Conservation (phyloP, 2,329 filamentous ascomycete species). For the Hirsutella rhossiliensis region DNA sequence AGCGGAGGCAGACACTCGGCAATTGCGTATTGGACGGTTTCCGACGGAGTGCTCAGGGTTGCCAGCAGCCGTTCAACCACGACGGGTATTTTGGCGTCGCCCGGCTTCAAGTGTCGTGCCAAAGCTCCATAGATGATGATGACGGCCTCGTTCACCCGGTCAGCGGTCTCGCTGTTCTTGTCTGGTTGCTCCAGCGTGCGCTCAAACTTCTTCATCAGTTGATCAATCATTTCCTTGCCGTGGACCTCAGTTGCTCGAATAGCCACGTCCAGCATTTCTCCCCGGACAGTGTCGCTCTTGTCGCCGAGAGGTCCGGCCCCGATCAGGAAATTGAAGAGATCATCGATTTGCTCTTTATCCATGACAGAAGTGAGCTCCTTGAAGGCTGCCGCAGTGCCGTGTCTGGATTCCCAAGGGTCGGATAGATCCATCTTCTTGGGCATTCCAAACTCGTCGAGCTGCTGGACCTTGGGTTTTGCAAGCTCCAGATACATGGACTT, state of each 20-base stretch:
- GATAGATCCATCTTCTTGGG: slow-evolving; percentile 75
- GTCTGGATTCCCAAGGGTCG: slow-evolving; percentile 84
- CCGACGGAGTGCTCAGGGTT: slow-evolving; percentile 87
- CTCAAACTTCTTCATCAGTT: slow-evolving; percentile 88
- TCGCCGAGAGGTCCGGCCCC: slow-evolving; percentile 81
- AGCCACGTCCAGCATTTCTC: slow-evolving; percentile 87
- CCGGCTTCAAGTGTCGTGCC: slow-evolving; percentile 70
- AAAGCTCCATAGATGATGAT: slow-evolving; percentile 95
- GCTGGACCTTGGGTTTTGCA: slow-evolving; percentile 69
- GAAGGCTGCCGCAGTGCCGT: slow-evolving; percentile 80
- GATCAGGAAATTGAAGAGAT: slow-evolving; percentile 77
- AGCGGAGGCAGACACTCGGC: slow-evolving; percentile 87
- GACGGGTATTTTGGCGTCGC: slow-evolving; percentile 77
- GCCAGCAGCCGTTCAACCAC: slow-evolving; percentile 78
- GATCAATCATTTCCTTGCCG: slow-evolving; percentile 72
- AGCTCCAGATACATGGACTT: slow-evolving; percentile 63
- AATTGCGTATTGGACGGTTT: slow-evolving; percentile 93
- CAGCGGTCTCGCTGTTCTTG: slow-evolving; percentile 67
- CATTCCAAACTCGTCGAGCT: slow-evolving; percentile 91
- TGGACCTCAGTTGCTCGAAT: slow-evolving; percentile 69
- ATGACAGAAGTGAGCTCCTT: slow-evolving; percentile 67
- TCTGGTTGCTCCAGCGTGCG: slow-evolving; percentile 75
- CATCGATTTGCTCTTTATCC: slow-evolving; percentile 55
- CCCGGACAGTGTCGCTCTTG: slow-evolving; percentile 60
- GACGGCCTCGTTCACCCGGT: slow-evolving; percentile 91